A percentile compares a stretch with the other conserved stretches of the same genome.
Conservation (phyloP, 768 basidiomycete genomes). For the Podaxis rugospora region DNA sequence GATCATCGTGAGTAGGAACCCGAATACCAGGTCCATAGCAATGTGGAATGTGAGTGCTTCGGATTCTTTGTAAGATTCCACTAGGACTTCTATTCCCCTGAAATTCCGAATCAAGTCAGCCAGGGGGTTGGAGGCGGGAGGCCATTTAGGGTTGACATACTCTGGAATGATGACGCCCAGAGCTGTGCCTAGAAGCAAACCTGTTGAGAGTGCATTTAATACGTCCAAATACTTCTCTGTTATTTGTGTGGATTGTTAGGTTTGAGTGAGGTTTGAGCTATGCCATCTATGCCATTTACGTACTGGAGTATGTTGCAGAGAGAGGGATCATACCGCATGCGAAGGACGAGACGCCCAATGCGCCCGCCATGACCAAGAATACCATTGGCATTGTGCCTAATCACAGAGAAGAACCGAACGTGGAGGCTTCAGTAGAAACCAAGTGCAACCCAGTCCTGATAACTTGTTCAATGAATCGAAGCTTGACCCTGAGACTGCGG, state of each 20-base stretch:
- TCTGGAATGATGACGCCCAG: slow-evolving; percentile 92
- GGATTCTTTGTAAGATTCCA: slow-evolving; percentile 26
- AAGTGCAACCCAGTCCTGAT: neutral
- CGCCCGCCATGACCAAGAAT: slow-evolving; percentile 52
- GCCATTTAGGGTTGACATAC: slow-evolving; percentile 40
- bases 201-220: slow-evolving; percentile 50
- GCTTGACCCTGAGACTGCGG: neutral
- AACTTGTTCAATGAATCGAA: neutral
- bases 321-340: slow-evolving; percentile 72
- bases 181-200: slow-evolving; percentile 84
- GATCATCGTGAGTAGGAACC: slow-evolving; percentile 61
- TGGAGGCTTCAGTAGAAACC: neutral
- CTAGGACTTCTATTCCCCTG: slow-evolving; percentile 71
- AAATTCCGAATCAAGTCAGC: neutral
- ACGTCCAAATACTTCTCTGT: slow-evolving; percentile 27
- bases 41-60: slow-evolving; percentile 49
- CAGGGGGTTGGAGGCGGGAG: neutral
- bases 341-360: slow-evolving; percentile 63
- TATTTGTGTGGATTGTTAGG: neutral
- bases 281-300: slow-evolving; percentile 18
- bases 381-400: slow-evolving; percentile 28
- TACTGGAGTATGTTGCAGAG: slow-evolving; percentile 67
- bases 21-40: slow-evolving; percentile 58
- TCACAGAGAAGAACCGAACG: neutral
- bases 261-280: slow-evolving; percentile 3